Evolutionary conservation across 169 alveolate genomes (phyloP).

Genomic region (Plasmodium inui): DNA sequence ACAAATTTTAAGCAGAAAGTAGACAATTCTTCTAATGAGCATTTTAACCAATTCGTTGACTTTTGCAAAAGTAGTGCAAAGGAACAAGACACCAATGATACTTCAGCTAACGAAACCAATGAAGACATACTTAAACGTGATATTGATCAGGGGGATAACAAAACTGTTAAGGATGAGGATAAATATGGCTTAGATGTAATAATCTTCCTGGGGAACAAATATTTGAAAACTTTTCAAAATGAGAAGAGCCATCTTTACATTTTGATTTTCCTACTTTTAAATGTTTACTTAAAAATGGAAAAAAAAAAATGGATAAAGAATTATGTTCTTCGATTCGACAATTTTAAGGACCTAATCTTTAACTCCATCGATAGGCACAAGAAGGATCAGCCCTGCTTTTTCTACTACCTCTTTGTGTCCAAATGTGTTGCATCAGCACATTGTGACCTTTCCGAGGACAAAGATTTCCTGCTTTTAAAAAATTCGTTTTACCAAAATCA

Average conservation of each 20-base stretch:
- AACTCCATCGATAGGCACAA: slow-evolving; percentile 16
- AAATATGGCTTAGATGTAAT: slow-evolving; percentile 48
- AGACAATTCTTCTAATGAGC: background rate
- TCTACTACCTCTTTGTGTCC: slow-evolving; percentile 35
- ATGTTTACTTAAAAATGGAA: slow-evolving; percentile 46
- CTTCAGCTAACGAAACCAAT: background rate
- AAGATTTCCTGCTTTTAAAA: slow-evolving; percentile 23
- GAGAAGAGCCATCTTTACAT: slow-evolving; percentile 32
- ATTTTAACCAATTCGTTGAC: background rate
- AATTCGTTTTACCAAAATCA: background rate
- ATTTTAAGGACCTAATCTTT: slow-evolving; percentile 36
- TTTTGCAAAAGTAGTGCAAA: slow-evolving; percentile 5
- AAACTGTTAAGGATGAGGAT: slow-evolving; percentile 30
- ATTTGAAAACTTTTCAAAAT: slow-evolving; percentile 21
- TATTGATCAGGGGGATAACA: slow-evolving; percentile 9
- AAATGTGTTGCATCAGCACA: slow-evolving; percentile 10
- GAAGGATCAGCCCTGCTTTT: slow-evolving; percentile 45
- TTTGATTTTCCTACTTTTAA: slow-evolving; percentile 40
- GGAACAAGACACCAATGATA: background rate
- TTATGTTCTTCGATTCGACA: slow-evolving; percentile 7
- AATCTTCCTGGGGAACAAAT: slow-evolving; percentile 43
- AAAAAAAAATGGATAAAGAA: slow-evolving; percentile 39
- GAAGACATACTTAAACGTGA: slow-evolving; percentile 27
- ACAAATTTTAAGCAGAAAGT: slow-evolving; percentile 32
- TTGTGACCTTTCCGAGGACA: slow-evolving; percentile 13